Evolutionary conservation across 805 yeast species (phyloP).

Genomic region (Zygoascus bituminiphila): DNA sequence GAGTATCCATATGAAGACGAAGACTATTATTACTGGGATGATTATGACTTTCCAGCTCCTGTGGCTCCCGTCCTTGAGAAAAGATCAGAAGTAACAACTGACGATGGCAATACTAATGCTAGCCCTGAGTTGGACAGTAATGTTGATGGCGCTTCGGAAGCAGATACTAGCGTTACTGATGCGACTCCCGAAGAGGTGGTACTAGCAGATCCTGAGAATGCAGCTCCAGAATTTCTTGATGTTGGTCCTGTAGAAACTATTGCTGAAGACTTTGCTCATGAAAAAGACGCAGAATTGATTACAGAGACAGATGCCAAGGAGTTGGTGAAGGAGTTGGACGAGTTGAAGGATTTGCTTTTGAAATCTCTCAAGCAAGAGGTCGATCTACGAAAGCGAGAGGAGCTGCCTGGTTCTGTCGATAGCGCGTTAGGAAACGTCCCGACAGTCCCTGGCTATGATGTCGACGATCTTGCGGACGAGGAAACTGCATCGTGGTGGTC

Average conservation of each 20-base stretch:
- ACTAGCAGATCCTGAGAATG: too few relatives aligned
- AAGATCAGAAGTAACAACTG: background rate
- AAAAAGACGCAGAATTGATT: background rate
- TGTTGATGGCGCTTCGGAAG: background rate
- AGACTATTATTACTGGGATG: constrained; percentile 3
- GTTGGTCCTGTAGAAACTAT: background rate
- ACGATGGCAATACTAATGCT: too few relatives aligned
- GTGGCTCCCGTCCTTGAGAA: background rate
- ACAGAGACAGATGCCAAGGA: background rate
- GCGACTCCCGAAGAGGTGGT: background rate
- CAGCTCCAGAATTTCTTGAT: background rate
- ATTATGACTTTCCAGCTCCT: background rate
- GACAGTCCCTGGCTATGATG: background rate
- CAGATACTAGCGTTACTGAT: too few relatives aligned
- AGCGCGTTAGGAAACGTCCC: background rate
- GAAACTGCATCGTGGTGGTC: background rate
- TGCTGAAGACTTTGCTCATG: background rate
- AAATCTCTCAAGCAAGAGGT: background rate
- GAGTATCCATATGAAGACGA: background rate
- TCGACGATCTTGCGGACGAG: background rate
- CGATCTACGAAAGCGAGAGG: background rate
- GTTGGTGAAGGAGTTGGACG: background rate
- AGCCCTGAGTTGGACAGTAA: background rate
- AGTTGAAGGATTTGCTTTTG: background rate
- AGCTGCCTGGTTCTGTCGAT: background rate